Base-by-base conservation (phyloP, 2,329 filamentous ascomycete species). In the Cryoendolithus antarcticus region DNA sequence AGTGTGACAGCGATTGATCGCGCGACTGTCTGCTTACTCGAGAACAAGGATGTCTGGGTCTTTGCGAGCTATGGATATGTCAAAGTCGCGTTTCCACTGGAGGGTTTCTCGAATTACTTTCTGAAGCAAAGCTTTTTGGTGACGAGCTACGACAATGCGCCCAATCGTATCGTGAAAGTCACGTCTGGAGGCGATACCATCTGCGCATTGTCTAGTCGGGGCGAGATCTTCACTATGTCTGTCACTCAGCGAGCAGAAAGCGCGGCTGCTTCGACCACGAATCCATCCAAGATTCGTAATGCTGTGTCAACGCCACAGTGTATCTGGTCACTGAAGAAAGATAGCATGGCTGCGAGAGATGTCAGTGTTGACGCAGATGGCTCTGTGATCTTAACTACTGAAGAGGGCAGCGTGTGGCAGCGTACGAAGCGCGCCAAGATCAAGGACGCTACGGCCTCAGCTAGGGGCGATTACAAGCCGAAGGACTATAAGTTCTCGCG, bases 51-150 rank as follows among this genome's bases (percentile, higher is more conserved):
- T 12, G 86, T 96, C 7, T 93, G 83, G 70, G 80, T 98, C 0
- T 94, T 98, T 52, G 89, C 86, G 1, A 93, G 93, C 49, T 96
- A 93, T 53, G 89, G 89, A 3, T 96, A 94, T 57, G 86, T 86
- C 11, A 84, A 86, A 46, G 71, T 96, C 39, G 78, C 77, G 34
- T 94, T 96, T 46, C 83, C 86, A 0, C 67, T 84, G 28, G 82
- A 88, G 47, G 73, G 75, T 4, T 80, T 85, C 47, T 72, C 73
- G 11, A 86, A 80, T 43, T 76, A 76, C 44, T 79, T 81, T 32
- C 68, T 89, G 15, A 72, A 74, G 42, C 70, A 74, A 39, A 77
- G 75, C 38, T 79, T 79, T 43, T 63, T 80, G 56, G 70, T 78
- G 37, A 77, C 75, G 10, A 69, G 77, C 47, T 75, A 82, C 49